Evolutionary conservation across 768 basidiomycete genomes (phyloP).

Genomic region (Boletus vinaceobasis): DNA sequence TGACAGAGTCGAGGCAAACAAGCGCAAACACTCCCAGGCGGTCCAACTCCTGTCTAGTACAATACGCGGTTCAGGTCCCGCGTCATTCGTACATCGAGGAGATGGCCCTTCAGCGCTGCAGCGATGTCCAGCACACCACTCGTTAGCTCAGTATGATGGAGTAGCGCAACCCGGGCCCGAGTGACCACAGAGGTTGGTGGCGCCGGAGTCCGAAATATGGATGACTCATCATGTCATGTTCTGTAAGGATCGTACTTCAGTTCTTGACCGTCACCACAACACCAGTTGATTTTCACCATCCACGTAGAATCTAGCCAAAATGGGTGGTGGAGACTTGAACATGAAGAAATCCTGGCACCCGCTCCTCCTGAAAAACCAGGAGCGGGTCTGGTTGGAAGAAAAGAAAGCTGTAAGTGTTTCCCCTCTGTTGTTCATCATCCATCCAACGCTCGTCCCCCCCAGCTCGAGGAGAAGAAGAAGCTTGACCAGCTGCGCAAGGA

Average conservation of each 20-base stretch:
- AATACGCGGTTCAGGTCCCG: background rate
- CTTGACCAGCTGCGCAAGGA: conserved; percentile 95
- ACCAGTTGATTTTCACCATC: background rate
- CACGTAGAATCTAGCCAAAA: conserved; percentile 48
- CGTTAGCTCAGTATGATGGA: background rate
- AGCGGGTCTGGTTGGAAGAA: conserved; percentile 98
- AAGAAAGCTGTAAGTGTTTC: conserved; percentile 78
- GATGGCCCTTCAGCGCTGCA: background rate
- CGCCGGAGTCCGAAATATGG: background rate
- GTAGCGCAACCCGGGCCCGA: background rate
- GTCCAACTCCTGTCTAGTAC: no score
- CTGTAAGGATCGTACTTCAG: background rate
- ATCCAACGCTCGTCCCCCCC: conserved; percentile 15
- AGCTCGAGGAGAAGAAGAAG: conserved; percentile 99
- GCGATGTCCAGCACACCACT: background rate
- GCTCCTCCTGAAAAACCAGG: conserved; percentile 96
- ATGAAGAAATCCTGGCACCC: conserved; percentile 99
- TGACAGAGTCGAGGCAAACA: conserved; percentile 23
- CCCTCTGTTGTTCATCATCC: background rate
- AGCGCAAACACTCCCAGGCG: conserved; percentile 23
- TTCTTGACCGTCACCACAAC: conserved; percentile 10
- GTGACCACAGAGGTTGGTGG: background rate
- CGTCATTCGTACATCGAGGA: background rate
- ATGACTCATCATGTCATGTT: conserved; percentile 1
- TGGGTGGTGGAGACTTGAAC: conserved; percentile 98